Evolutionary conservation across 176 grass and related monocot species (phyloP).

Genomic region (Sorghum bicolor): Sorghum_bicolor_NCBIv3 NC_012879.2:4347501-4348000

Average conservation of each 20-base stretch:
- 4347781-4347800: neutral
- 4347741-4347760: neutral
- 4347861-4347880: constrained; percentile 1
- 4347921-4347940: neutral
- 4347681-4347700: neutral
- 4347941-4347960: neutral
- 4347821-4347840: neutral
- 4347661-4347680: neutral
- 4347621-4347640: neutral
- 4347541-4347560: constrained; percentile 55
- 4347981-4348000: neutral
- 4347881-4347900: neutral
- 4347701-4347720: neutral
- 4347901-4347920: neutral
- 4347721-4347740: neutral
- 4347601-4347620: neutral
- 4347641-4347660: constrained; percentile 14
- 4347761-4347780: neutral
- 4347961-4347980: neutral
- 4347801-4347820: neutral
- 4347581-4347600: neutral
- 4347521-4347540: constrained; percentile 39
- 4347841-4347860: neutral
- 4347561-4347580: neutral
- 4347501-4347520: constrained; percentile 62